These are phyloP conservation scores for Oryza meyeriana DNA, from an alignment of 176 grass and related monocot species.

Conservation along the genomic window DNA sequence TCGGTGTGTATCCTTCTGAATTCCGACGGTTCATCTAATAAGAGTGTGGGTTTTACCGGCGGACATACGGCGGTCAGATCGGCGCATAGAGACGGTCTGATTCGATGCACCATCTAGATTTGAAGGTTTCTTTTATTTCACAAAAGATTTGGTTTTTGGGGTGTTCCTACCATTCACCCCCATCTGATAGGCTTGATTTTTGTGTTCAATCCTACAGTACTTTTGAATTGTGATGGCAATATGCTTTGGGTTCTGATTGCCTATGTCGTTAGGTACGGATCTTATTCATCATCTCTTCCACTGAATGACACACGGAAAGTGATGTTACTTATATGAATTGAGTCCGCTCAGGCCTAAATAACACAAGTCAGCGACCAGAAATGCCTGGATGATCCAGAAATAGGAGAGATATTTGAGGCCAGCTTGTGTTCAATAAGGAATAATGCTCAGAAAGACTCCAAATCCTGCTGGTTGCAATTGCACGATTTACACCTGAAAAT, in stretches of 20 bases:
- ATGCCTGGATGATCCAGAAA: constrained; percentile 43
- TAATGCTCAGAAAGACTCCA: constrained; percentile 32
- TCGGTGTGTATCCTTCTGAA: too few species aligned
- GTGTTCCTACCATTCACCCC: too few species aligned
- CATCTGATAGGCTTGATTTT: too few species aligned
- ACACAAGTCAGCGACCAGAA: constrained; percentile 39
- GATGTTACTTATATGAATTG: constrained; percentile 31
- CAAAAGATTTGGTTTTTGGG: too few species aligned
- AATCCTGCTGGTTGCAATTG: constrained; percentile 30
- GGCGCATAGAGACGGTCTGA: too few species aligned
- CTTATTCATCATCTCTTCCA: constrained; percentile 31
- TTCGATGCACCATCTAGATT: too few species aligned
- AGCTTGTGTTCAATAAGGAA: constrained; percentile 32
- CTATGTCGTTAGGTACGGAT: constrained; percentile 15
- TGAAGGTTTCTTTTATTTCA: too few species aligned
- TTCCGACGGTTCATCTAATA: too few species aligned
- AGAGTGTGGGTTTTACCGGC: too few species aligned
- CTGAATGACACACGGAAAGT: constrained; percentile 30
- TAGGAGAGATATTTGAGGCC: constrained; percentile 37
- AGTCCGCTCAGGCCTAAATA: constrained; percentile 49
- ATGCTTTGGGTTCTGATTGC: constrained; percentile 23
- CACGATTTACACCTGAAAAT: constrained; percentile 36
- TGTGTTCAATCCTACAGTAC: too few species aligned
- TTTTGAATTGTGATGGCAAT: background rate
- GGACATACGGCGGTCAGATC: too few species aligned